Base-by-base conservation (phyloP, 257 asterid species). In the Solanum neorickii region DNA sequence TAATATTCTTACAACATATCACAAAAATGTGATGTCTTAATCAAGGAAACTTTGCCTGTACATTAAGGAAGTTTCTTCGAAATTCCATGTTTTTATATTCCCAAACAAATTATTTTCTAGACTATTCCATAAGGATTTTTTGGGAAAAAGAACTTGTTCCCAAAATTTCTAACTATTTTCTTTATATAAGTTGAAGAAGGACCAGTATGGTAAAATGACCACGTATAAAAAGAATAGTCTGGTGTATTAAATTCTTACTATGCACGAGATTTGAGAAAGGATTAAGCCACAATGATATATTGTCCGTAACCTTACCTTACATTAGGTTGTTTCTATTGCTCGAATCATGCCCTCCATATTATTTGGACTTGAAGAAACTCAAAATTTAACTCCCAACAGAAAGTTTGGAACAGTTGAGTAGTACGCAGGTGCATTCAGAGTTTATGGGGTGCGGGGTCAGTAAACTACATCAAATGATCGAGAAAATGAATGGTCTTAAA, bases 291-390 rank as follows among this genome's bases (percentile, higher is more conserved):
- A 49, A 49, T 2, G 3, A 3, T 49, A 5, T 15, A 49, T 49
- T 15, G 8, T 15, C 15, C 9, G 3, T 0, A 5, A 49, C 0
- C 20, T 49, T 49, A 49, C 0, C 20, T 47, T 47, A 6, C 56
- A 5, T 5, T 47, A 47, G 0, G 0, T 0, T 49, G 3, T 49
- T 49, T 49, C 3, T 8, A 0, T 2, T 0, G 7, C 56, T 47
- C 56, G 0, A 47, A 47, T 14, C 59, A 49, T 49, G 21, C 15
- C 21, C 21, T 15, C 16, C 0, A 49, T 49, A 49, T 49, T 49
- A 47, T 47, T 47, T 47, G 56, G 56, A 5, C 56, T 1, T 47
- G 59, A 47, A 47, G 59, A 47, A 14, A 14, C 59, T 47, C 59
- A 47, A 47, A 47, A 14, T 47, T 47, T 14, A 5, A 47, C 59